Conservation (phyloP, 225 moss, liverwort and hornwort genomes). For the Physcomitrium patens region DNA sequence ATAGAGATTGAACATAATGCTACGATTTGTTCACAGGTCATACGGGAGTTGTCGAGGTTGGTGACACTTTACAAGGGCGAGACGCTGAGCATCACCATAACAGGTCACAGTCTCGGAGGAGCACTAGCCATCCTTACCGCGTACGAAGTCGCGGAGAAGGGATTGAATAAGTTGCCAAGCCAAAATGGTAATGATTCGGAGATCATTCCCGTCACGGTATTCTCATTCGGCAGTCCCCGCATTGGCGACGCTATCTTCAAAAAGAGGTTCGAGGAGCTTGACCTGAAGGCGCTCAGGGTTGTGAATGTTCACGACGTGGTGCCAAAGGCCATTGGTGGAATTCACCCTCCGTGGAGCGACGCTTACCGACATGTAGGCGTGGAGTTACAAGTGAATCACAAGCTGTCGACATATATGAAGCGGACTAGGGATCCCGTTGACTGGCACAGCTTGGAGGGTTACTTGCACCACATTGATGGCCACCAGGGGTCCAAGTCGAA, state of each 20-base stretch:
- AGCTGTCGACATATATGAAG: conserved; percentile 49
- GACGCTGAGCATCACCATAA: conserved; percentile 64
- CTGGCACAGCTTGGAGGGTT: conserved; percentile 51
- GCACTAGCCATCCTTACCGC: conserved; percentile 68
- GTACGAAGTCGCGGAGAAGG: conserved; percentile 60
- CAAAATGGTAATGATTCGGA: background rate
- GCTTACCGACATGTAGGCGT: conserved; percentile 56
- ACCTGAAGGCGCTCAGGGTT: conserved; percentile 62
- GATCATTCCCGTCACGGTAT: conserved; percentile 59
- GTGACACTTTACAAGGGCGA: conserved; percentile 59
- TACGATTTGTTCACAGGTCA: conserved; percentile 38
- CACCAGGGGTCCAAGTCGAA: conserved; percentile 32
- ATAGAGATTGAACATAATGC: background rate
- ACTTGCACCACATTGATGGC: conserved; percentile 57
- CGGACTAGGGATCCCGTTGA: conserved; percentile 27
- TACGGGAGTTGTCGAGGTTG: conserved; percentile 50
- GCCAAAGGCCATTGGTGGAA: conserved; percentile 50
- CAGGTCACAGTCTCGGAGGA: conserved; percentile 78
- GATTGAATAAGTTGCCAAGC: conserved; percentile 41
- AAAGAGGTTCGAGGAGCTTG: conserved; percentile 46
- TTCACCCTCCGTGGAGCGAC: conserved; percentile 58
- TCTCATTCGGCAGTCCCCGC: conserved; percentile 66
- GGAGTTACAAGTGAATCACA: conserved; percentile 44
- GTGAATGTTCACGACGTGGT: conserved; percentile 64
- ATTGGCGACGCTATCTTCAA: conserved; percentile 65